Conservation (phyloP, 768 basidiomycete genomes). For the Leccinum rimulosum region DNA sequence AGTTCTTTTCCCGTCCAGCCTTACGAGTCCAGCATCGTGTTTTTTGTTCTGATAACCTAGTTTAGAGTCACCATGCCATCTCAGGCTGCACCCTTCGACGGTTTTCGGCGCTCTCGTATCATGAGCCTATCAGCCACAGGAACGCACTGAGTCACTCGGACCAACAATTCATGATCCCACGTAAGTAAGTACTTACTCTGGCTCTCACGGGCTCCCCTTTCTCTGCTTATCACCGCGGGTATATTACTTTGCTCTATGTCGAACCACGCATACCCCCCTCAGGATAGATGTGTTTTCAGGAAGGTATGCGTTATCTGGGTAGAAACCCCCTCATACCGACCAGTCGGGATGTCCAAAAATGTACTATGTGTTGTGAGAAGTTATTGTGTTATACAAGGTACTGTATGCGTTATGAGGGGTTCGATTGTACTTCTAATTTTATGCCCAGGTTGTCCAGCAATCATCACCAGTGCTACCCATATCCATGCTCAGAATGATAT, state of each 20-base stretch:
- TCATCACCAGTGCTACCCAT: background rate
- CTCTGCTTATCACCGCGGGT: background rate
- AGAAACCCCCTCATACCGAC: background rate
- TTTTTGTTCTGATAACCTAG: background rate
- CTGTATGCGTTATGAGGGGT: background rate
- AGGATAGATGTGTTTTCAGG: background rate
- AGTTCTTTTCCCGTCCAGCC: background rate
- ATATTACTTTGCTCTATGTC: background rate
- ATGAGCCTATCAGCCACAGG: too few relatives aligned
- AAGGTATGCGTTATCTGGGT: background rate
- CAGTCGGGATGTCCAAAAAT: background rate
- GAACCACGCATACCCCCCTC: background rate
- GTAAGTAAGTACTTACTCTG: too few relatives aligned
- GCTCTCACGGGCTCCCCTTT: background rate
- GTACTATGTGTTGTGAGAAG: background rate
- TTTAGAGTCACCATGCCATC: background rate
- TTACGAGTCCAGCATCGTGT: background rate
- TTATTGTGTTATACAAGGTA: background rate
- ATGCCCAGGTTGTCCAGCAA: background rate
- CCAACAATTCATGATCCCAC: too few relatives aligned
- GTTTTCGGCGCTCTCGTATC: too few relatives aligned
- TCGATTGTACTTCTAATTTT: background rate
- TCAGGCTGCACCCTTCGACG: background rate
- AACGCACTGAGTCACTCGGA: too few relatives aligned
- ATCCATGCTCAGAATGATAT: constrained; percentile 13